Base-by-base conservation (phyloP, 768 basidiomycete species). In the Cystobasidium onofrii region DNA sequence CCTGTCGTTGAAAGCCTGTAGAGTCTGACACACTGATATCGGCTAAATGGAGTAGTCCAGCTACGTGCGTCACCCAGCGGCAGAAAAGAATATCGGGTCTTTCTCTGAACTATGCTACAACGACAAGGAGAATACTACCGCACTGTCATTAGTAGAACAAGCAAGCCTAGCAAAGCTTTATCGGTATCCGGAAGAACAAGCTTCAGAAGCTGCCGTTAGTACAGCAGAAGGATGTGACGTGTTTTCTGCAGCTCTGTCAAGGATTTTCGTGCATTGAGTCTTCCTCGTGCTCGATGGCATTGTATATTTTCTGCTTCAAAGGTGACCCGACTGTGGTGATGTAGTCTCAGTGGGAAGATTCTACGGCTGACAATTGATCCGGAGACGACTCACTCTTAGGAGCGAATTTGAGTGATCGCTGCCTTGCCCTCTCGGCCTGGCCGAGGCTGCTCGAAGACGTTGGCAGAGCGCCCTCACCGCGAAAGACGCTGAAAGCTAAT, bases 281-380 rank as follows among this genome's bases (percentile, higher is more conserved):
- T 46, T 71, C 69, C 12, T 71, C 69, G n/a, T 41, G 46, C 55
- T 71, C 69, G 39, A 57, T 27, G 9, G 69, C 69, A 29, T 55
- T 71, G 55, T 60, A 71, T 17, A 60, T 54, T 27, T 44, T n/a
- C 25, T 71, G 69, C 55, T 71, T 71, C 33, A 71, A 34, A 18
- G 69, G 69, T n/a, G 69, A 71, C 31, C 69, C 69, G 55, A 71
- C 69, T 71, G 25, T 4, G 15, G 25, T n/a, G 31, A 54, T 6
- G 15, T 15, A 39, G 6, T n/a, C 41, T 20, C 52, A 18, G 31
- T 12, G 54, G 9, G 7, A 31, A 67, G 65, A 7, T 18, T 10
- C 13, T 10, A 13, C 18, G 7, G 20, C 13, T 31, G 7, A 33
- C 23, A 34, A 25, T 64, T n/a, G 36, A 3, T 41, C 10, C 12